Evolutionary conservation across 768 basidiomycete species (phyloP), one percentile per base, ranked within the genome.

Genomic region (Mycena chlorophos): DNA sequence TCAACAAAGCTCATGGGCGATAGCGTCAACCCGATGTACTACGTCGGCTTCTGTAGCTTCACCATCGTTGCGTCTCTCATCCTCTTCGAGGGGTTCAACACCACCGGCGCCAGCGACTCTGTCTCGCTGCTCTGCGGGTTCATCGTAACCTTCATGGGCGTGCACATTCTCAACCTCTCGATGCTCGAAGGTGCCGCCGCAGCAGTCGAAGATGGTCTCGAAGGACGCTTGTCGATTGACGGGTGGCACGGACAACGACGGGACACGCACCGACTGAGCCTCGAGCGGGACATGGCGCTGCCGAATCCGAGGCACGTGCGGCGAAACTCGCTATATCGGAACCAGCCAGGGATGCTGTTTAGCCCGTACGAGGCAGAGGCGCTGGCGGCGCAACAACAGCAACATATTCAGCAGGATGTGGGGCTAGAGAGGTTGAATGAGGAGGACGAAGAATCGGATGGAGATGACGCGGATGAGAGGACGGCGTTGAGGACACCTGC

Each of bases 11-110:
- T n/a, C 40, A 37, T 37, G 34, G 20, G 22, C 13, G 5, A 19
- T 62, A 96, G 94, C 47, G 95, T 98, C 49, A 98, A 98, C 69
- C 96, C 95, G 0, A 89, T 97, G 78, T 98, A 98, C 74, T 98
- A 94, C 66, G 96, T 98, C 70, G 88, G 91, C 69, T 99, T 99
- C 76, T 92, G 93, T 17, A 90, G 91, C 2, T 88, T 89, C 4
- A 98, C 95, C 45, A 89, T 96, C 66, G 78, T 97, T 39, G 94
- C 97, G 0, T 97, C 94, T 57, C 82, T 97, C 56, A 96, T 99
- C 64, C 82, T 99, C 58, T 98, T 98, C 81, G 90, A 94, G 77
- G 97, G 97, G 0, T 89, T 98, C 78, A 94, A 98, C 74, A 98
- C 93, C 4, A 84, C 86, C 25, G 86, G 84, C 56, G 86, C 83